These are phyloP conservation scores for Alternaria brassicicola DNA, from an alignment of 2,329 filamentous ascomycete species.

Conservation along the genomic window DNA sequence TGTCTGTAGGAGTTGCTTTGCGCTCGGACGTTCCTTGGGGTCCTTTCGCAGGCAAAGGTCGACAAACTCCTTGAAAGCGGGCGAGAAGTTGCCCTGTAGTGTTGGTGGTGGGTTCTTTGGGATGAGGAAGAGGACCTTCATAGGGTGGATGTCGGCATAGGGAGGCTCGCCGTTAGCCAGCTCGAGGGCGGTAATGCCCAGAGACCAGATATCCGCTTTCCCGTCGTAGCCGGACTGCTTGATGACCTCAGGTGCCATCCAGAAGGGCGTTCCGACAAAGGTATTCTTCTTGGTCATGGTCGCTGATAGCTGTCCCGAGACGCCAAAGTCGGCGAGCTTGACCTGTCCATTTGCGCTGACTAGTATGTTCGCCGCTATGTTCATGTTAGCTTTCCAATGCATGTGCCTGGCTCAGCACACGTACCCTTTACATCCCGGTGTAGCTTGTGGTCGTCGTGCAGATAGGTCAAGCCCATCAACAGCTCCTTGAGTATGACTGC, in stretches of 20 bases:
- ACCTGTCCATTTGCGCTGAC: slow-evolving; percentile 91
- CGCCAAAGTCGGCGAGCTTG: slow-evolving; percentile 95
- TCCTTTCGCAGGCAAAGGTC: slow-evolving; percentile 81
- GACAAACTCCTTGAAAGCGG: slow-evolving; percentile 59
- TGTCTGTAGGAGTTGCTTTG: slow-evolving; percentile 85
- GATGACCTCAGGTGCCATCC: slow-evolving; percentile 99
- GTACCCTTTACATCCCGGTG: slow-evolving; percentile 94
- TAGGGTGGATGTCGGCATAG: slow-evolving; percentile 95
- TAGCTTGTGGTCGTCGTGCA: slow-evolving; percentile 94
- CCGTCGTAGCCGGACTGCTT: slow-evolving; percentile 98
- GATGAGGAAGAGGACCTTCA: slow-evolving; percentile 97
- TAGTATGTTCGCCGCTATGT: slow-evolving; percentile 87
- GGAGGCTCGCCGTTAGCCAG: slow-evolving; percentile 90
- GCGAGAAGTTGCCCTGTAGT: slow-evolving; percentile 61
- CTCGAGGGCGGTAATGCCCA: slow-evolving; percentile 93
- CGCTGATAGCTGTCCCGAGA: slow-evolving; percentile 92
- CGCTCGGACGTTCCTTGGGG: slow-evolving; percentile 84
- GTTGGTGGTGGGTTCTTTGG: slow-evolving; percentile 89
- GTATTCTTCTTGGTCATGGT: slow-evolving; percentile 99
- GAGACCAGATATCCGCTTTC: slow-evolving; percentile 97
- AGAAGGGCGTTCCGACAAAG: slow-evolving; percentile 97
- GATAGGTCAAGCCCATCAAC: slow-evolving; percentile 86
- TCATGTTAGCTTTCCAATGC: slow-evolving; percentile 9
- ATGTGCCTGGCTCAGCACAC: slow-evolving; percentile 16
- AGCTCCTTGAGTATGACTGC: slow-evolving; percentile 93